Evolutionary conservation across 805 yeast genomes (phyloP).

Genomic region (Candida gorgasii): DNA sequence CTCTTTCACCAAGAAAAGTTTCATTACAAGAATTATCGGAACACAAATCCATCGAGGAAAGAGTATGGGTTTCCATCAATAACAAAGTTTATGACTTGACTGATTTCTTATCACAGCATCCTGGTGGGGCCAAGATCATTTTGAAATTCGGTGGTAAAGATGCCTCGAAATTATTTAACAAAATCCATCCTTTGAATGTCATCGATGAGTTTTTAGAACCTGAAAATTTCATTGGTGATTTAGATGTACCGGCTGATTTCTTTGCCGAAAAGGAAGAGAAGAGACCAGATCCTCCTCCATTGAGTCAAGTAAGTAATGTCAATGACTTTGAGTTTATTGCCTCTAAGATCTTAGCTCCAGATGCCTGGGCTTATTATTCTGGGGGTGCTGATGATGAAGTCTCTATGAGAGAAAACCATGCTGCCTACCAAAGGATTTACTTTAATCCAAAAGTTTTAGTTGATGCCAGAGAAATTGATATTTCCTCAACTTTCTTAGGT

Average conservation of each 20-base stretch:
- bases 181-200: slow-evolving; percentile 36
- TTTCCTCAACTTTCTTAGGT: slow-evolving; percentile 50
- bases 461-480: slow-evolving; percentile 68
- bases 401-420: slow-evolving; percentile 44
- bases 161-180: slow-evolving; percentile 52
- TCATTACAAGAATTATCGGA: slow-evolving; percentile 16
- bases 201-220: slow-evolving; percentile 6
- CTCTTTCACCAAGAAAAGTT: slow-evolving; percentile 7
- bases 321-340: slow-evolving; percentile 46
- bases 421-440: slow-evolving; percentile 41
- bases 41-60: slow-evolving; percentile 14
- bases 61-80: slow-evolving; percentile 35
- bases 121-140: slow-evolving; percentile 62
- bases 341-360: slow-evolving; percentile 27
- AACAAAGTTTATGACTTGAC: slow-evolving; percentile 86
- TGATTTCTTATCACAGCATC: slow-evolving; percentile 67
- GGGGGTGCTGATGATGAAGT: slow-evolving; percentile 54
- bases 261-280: slow-evolving; percentile 1
- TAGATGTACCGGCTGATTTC: slow-evolving; percentile 8
- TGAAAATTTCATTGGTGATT: slow-evolving; percentile 6
- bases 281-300: slow-evolving; percentile 25
- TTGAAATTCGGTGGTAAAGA: slow-evolving; percentile 61
- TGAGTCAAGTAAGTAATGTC: slow-evolving; percentile 31
- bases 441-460: slow-evolving; percentile 57
- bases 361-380: slow-evolving; percentile 39